Percentiles rank a stretch among this genome's conserved stretches.
phyloP scores from a whole-genome alignment of 148 eudicot genomes.

The Spergularia marina region DNA sequence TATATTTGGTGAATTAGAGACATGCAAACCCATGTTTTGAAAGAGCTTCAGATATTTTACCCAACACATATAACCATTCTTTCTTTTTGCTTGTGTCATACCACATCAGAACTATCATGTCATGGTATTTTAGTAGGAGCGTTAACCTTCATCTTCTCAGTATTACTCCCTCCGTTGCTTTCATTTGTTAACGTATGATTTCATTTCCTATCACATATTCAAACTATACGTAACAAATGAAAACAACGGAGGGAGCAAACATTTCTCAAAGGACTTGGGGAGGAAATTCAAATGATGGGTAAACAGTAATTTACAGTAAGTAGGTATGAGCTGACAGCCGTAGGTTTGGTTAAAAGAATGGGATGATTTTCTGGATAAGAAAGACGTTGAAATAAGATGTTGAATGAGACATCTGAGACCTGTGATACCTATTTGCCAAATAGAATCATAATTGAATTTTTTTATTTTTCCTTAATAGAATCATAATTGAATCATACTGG shows the following conservation, averaged over 20 bases:
- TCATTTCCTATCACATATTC: no score
- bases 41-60: slow-evolving; percentile 7
- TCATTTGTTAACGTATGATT: no score
- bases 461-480: no score
- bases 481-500: no score
- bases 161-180: not conserved
- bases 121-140: no score
- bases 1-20: slow-evolving; percentile 16
- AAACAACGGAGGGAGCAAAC: no score
- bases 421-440: not conserved
- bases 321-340: slow-evolving; percentile 11
- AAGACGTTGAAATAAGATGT: not conserved
- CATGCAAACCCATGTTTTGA: slow-evolving; percentile 11
- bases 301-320: slow-evolving; percentile 1
- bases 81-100: slow-evolving; percentile 13
- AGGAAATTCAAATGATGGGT: not conserved
- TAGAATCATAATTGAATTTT: no score
- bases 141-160: not conserved
- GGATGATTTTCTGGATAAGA: slow-evolving; percentile 18
- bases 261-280: slow-evolving; percentile 2
- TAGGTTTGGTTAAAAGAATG: slow-evolving; percentile 23
- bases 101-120: slow-evolving; percentile 16
- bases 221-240: no score
- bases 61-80: not conserved
- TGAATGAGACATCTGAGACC: slow-evolving; percentile 12